These are phyloP conservation scores for Solanum arcanum DNA, from an alignment of 257 asterid genomes.

Conservation along the genomic window DNA sequence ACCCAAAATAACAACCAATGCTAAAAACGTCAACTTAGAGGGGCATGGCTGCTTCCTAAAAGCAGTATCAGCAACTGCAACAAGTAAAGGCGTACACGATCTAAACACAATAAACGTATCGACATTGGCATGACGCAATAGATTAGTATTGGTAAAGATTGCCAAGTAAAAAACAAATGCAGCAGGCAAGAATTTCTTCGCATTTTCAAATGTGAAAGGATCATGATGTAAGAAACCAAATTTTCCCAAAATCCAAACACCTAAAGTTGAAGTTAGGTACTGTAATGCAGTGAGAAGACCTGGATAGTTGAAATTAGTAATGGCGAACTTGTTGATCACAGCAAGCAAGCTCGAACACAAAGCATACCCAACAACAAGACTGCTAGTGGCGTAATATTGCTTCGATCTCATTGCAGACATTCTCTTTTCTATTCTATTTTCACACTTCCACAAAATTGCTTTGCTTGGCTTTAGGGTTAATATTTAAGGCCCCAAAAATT, in stretches of 20 bases:
- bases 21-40: conserved; percentile 61
- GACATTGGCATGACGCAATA: conserved; percentile 92
- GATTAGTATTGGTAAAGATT: conserved; percentile 84
- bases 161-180: conserved; percentile 83
- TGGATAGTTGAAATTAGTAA: conserved; percentile 82
- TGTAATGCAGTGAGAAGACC: conserved; percentile 89
- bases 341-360: conserved; percentile 91
- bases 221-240: conserved; percentile 75
- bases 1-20: conserved; percentile 55
- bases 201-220: conserved; percentile 54
- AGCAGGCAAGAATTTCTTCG: conserved; percentile 90
- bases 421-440: neutral
- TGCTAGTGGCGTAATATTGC: conserved; percentile 67
- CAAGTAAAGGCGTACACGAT: conserved; percentile 75
- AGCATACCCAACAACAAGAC: conserved; percentile 83
- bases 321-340: conserved; percentile 85
- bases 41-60: conserved; percentile 84
- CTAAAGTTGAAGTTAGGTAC: conserved; percentile 73
- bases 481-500: neutral
- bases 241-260: conserved; percentile 84
- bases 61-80: conserved; percentile 79
- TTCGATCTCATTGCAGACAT: conserved; percentile 50
- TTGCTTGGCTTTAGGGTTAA: neutral
- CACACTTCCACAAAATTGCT: neutral
- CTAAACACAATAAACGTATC: conserved; percentile 90